Conservation (phyloP, 495 filamentous ascomycete species). For the Hypoxylon subgilvum region DNA sequence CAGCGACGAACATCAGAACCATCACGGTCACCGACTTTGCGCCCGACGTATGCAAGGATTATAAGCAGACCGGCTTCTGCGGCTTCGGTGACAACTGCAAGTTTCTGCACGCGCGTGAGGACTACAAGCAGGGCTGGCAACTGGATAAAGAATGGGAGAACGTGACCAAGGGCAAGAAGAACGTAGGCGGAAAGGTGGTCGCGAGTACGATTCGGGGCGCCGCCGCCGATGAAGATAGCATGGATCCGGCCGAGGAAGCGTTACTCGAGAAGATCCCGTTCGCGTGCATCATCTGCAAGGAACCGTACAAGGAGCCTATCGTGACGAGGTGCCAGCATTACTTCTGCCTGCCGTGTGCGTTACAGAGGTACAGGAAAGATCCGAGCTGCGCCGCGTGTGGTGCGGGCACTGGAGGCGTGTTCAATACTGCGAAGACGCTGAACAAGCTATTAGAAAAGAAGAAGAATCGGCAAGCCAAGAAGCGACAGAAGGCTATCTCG, state of each 20-base stretch:
- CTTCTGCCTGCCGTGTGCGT: constrained; percentile 88
- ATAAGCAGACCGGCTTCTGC: constrained; percentile 85
- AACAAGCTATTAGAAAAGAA: constrained; percentile 85
- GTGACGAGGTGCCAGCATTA: constrained; percentile 93
- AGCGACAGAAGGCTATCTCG: constrained; percentile 72
- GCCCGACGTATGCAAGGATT: constrained; percentile 96
- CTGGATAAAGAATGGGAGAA: constrained; percentile 93
- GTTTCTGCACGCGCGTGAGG: constrained; percentile 83
- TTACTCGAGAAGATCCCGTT: constrained; percentile 89
- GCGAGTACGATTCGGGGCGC: constrained; percentile 63
- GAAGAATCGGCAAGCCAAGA: constrained; percentile 69
- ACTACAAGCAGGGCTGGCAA: constrained; percentile 94
- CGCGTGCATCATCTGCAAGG: constrained; percentile 90
- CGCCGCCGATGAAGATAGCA: constrained; percentile 53
- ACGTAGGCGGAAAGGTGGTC: constrained; percentile 64
- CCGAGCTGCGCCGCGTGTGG: constrained; percentile 87
- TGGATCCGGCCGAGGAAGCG: constrained; percentile 75
- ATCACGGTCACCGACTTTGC: constrained; percentile 90
- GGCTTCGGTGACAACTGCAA: constrained; percentile 86
- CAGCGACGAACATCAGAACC: constrained; percentile 87
- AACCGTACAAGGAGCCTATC: constrained; percentile 79
- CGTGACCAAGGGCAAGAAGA: constrained; percentile 75
- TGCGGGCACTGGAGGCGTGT: constrained; percentile 82
- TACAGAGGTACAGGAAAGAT: constrained; percentile 77
- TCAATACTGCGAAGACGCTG: constrained; percentile 85